Percentiles rank a stretch among this genome's conserved stretches.
Conservation (phyloP, 805 yeast genomes). For the Kodamaea neixiangensis region DNA sequence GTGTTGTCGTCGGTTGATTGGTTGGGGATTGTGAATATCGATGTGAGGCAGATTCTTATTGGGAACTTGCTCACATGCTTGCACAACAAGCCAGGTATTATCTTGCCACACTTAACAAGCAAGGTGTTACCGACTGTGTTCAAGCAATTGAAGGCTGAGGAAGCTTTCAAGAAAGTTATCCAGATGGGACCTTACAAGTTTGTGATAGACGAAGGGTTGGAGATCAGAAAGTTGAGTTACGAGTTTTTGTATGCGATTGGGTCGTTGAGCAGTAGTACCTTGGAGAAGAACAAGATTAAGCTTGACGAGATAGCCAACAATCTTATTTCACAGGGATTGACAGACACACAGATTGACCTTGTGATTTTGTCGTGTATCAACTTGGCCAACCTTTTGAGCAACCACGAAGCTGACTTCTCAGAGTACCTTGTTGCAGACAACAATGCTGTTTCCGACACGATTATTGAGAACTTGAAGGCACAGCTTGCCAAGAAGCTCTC, state of each 20-base stretch:
- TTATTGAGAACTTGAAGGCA: conserved; percentile 36
- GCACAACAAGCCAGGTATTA: conserved; percentile 52
- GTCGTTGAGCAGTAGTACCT: conserved; percentile 17
- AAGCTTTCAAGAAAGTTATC: conserved; percentile 60
- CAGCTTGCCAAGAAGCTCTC: conserved; percentile 50
- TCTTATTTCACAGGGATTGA: conserved; percentile 51
- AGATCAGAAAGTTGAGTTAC: conserved; percentile 68
- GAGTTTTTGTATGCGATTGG: conserved; percentile 64
- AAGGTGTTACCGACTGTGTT: conserved; percentile 51
- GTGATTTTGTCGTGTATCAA: conserved; percentile 52
- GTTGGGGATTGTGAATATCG: conserved; percentile 40
- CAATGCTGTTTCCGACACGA: conserved; percentile 23
- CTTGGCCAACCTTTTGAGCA: conserved; percentile 36
- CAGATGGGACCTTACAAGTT: conserved; percentile 90
- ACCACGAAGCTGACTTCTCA: conserved; percentile 30
- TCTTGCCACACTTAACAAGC: conserved; percentile 46
- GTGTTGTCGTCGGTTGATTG: conserved; percentile 21
- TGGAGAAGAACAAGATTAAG: conserved; percentile 24
- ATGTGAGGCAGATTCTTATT: conserved; percentile 60
- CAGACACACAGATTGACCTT: conserved; percentile 63
- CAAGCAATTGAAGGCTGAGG: conserved; percentile 55
- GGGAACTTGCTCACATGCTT: conserved; percentile 60
- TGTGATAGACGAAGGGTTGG: conserved; percentile 75
- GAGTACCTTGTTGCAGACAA: conserved; percentile 15
- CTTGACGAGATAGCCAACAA: conserved; percentile 38